A percentile compares a stretch with the other conserved stretches of the same genome.
phyloP scores from a whole-genome alignment of 441 rosid genomes.

The Raphanus hybrid region DNA sequence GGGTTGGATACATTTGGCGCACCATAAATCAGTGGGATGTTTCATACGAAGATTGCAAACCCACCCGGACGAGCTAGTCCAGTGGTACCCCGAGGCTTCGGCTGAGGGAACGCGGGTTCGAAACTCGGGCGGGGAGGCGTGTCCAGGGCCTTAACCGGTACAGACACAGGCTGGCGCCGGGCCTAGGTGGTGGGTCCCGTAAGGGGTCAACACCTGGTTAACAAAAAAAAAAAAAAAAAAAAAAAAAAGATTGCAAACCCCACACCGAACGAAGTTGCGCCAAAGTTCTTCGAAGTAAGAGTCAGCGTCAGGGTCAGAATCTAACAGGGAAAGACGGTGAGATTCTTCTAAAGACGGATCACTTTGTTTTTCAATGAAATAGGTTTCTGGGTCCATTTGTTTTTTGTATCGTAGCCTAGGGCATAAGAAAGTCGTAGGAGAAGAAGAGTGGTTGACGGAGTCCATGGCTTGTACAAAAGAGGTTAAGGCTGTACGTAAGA shows the following conservation, averaged over 20 bases:
- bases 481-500: background rate
- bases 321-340: background rate
- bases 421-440: background rate
- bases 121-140: too few species aligned
- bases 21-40: background rate
- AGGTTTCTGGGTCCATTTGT: background rate
- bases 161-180: too few species aligned
- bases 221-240: too few species aligned
- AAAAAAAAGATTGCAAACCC: background rate
- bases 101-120: too few species aligned
- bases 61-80: too few species aligned
- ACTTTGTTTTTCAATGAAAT: background rate
- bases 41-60: background rate
- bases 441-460: background rate
- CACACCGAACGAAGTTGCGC: background rate
- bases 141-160: too few species aligned
- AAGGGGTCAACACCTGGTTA: too few species aligned
- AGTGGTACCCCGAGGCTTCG: too few species aligned
- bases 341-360: background rate
- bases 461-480: background rate
- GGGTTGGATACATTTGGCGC: rapidly evolving
- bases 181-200: too few species aligned
- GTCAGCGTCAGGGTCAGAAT: too few species aligned
- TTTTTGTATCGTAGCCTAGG: background rate
- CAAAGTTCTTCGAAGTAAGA: too few species aligned